These are phyloP conservation scores for Aspergillus fumigatus DNA, from an alignment of 2,329 filamentous ascomycete genomes.

Conservation along the genomic window DNA sequence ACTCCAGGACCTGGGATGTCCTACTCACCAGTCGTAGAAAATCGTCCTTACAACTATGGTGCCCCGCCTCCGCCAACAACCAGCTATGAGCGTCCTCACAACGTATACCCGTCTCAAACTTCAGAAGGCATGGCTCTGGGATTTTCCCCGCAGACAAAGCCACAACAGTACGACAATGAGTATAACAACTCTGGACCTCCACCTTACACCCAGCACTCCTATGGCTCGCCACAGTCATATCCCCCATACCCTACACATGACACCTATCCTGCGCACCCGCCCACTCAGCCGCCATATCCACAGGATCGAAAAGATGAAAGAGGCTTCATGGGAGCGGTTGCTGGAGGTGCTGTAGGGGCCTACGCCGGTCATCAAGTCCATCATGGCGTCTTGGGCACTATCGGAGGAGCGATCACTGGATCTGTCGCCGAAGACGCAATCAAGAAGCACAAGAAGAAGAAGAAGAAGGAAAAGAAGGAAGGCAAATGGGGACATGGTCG, in stretches of 20 bases:
- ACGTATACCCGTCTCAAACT: neutral
- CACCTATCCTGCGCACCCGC: neutral
- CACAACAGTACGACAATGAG: neutral
- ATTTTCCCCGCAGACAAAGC: neutral
- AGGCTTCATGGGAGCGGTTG: constrained; percentile 42
- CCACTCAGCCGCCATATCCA: neutral
- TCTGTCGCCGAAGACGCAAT: constrained; percentile 42
- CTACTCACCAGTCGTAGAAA: neutral
- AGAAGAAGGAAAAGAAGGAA: constrained; percentile 14
- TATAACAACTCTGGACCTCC: neutral
- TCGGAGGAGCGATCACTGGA: constrained; percentile 44
- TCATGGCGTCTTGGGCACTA: constrained; percentile 43
- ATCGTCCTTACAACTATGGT: neutral
- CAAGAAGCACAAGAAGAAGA: constrained; percentile 39
- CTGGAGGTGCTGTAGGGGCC: constrained; percentile 42
- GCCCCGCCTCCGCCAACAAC: neutral
- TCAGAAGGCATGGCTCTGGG: neutral
- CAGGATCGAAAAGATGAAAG: constrained; percentile 34
- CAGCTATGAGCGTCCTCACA: neutral
- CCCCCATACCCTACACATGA: neutral
- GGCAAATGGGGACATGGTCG: constrained; percentile 5
- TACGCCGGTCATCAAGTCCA: constrained; percentile 42
- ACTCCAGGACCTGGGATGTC: neutral
- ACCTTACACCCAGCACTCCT: neutral
- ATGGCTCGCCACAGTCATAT: neutral